A percentile compares a stretch with the other conserved stretches of the same genome.
These are phyloP conservation scores for Hansfordia pulvinata DNA, from an alignment of 2,329 filamentous ascomycete genomes.

Conservation along the genomic window DNA sequence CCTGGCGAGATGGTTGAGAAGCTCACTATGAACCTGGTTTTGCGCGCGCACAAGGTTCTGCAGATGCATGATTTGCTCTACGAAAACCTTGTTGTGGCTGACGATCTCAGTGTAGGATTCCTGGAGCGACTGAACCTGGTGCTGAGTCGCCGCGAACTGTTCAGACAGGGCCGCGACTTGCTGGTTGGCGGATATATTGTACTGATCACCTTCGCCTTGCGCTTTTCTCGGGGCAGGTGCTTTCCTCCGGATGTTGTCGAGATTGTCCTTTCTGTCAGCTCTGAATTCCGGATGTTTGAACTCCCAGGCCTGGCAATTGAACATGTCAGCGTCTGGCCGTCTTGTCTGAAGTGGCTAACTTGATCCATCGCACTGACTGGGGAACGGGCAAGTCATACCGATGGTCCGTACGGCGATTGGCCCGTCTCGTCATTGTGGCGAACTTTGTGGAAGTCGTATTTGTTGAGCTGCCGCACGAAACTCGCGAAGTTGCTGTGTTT, in stretches of 20 bases:
- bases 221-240: conserved; percentile 80
- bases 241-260: conserved; percentile 94
- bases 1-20: conserved; percentile 40
- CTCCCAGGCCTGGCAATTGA: conserved; percentile 60
- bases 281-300: conserved; percentile 97
- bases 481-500: conserved; percentile 76
- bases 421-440: conserved; percentile 79
- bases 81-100: conserved; percentile 46
- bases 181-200: conserved; percentile 68
- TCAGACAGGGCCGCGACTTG: conserved; percentile 84
- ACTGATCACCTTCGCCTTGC: conserved; percentile 52
- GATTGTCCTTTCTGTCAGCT: conserved; percentile 85
- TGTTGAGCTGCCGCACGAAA: conserved; percentile 66
- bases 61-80: conserved; percentile 46
- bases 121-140: conserved; percentile 79
- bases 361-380: too few species aligned
- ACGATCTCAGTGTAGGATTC: conserved; percentile 71
- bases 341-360: too few species aligned
- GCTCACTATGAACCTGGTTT: conserved; percentile 41
- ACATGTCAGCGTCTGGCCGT: conserved; percentile 16
- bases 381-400: conserved; percentile 46
- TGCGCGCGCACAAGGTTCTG: conserved; percentile 48
- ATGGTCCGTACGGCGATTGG: conserved; percentile 67
- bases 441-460: conserved; percentile 81
- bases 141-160: conserved; percentile 78